Base-by-base conservation (phyloP, 148 eudicot genomes). In the Linanthus parryae region DNA sequence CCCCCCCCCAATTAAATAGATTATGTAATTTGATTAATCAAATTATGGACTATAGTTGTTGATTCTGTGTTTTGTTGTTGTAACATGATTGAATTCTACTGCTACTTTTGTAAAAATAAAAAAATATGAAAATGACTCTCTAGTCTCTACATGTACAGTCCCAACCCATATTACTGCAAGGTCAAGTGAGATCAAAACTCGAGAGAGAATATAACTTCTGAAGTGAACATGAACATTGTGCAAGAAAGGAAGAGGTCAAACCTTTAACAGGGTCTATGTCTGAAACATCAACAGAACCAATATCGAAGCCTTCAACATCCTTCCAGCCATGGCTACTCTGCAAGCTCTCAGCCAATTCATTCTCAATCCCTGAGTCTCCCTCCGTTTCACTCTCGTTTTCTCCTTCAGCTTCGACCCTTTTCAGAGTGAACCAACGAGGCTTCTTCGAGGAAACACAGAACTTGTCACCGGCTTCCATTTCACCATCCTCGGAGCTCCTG, bases 221-320 rank as follows among this genome's bases (percentile, higher is more conserved):
- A n/a, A n/a, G n/a, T n/a, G 35, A 31, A 31, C 35, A 42, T 14
- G 46, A 42, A 2, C 46, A 42, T 8, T 23, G 5, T 16, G n/a
- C 24, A 19, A 43, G 23, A 31, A 31, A 31, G 11, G 11, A 31
- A 6, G 50, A 27, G 54, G 44, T 24, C 79, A 31, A 68, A 92
- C 96, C 98, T 87, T 79, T 70, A 56, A 87, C 75, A 12, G 98
- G 94, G 58, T 92, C 87, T 37, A 84, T 38, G 44, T 15, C 46
- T 29, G 90, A 73, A 65, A 75, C 49, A 75, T 84, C 85, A 53
- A 69, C 52, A 43, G 47, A 59, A n/a, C 65, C 83, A 48, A 64
- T 24, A 66, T 58, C 84, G 21, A 72, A 63, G 21, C 70, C 81
- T 31, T 40, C 73, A 63, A 64, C 44, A 5, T 43, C 72, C 8